These are phyloP conservation scores for Leucocoprinus birnbaumii DNA, from an alignment of 768 basidiomycete species.

Conservation along the genomic window DNA sequence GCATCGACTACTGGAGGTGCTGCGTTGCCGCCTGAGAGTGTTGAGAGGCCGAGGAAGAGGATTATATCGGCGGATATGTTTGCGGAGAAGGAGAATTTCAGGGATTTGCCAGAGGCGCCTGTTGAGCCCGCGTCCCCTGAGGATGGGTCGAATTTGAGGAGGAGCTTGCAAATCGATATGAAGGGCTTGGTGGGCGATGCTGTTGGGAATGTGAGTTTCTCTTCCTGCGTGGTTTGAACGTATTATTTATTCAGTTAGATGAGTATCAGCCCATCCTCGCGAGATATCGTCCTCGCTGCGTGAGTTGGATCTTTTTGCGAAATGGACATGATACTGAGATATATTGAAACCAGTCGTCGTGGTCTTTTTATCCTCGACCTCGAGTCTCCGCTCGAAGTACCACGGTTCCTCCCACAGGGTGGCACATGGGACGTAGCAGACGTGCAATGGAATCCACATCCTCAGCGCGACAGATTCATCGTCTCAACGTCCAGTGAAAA, in stretches of 20 bases:
- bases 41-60: slow-evolving; percentile 7
- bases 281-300: slow-evolving; percentile 91
- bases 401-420: slow-evolving; percentile 93
- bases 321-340: no score
- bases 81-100: slow-evolving; percentile 5
- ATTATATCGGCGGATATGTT: slow-evolving; percentile 4
- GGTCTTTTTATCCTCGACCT: slow-evolving; percentile 96
- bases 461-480: slow-evolving; percentile 71
- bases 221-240: background rate
- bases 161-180: slow-evolving; percentile 74
- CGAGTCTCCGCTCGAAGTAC: slow-evolving; percentile 80
- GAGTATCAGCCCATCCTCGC: slow-evolving; percentile 86
- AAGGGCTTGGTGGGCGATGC: slow-evolving; percentile 77
- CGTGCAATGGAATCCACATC: slow-evolving; percentile 91
- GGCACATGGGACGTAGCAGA: slow-evolving; percentile 96
- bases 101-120: slow-evolving; percentile 1
- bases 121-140: slow-evolving; percentile 36
- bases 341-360: slow-evolving; percentile 68
- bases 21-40: background rate
- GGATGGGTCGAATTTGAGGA: slow-evolving; percentile 56
- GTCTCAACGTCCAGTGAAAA: slow-evolving; percentile 89
- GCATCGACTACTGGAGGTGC: background rate
- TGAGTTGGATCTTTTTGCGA: slow-evolving; percentile 36
- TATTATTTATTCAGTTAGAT: slow-evolving; percentile 46
- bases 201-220: slow-evolving; percentile 69